These are phyloP conservation scores for Termitomyces sp. DNA, from an alignment of 1,284 basidiomycete genomes.

Conservation along the genomic window DNA sequence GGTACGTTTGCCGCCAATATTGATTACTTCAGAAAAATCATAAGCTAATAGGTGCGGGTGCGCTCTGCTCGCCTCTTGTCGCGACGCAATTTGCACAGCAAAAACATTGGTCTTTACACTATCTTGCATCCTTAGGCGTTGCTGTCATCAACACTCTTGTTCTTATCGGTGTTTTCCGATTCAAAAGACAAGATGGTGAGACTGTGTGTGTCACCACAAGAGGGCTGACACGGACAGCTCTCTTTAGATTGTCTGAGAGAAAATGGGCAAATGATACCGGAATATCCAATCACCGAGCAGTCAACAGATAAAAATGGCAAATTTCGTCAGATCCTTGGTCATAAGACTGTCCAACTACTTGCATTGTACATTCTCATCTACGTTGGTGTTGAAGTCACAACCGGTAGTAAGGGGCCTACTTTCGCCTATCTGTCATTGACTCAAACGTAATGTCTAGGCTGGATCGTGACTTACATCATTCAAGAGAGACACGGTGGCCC, in stretches of 20 bases:
- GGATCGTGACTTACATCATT: constrained; percentile 60
- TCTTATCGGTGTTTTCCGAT: constrained; percentile 47
- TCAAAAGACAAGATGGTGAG: constrained; percentile 45
- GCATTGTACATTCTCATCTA: constrained; percentile 64
- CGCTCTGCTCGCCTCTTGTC: constrained; percentile 53
- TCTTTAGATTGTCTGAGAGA: constrained; percentile 34
- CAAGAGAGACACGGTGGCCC: constrained; percentile 41
- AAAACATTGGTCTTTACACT: constrained; percentile 59
- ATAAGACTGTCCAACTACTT: constrained; percentile 50
- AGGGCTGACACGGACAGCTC: not conserved
- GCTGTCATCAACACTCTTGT: constrained; percentile 40
- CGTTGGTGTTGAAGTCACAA: constrained; percentile 63
- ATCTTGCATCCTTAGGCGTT: constrained; percentile 54
- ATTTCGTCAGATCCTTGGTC: constrained; percentile 52
- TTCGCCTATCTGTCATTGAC: not conserved
- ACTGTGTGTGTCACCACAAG: not conserved
- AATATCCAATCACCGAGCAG: constrained; percentile 26
- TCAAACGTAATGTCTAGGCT: constrained; percentile 30
- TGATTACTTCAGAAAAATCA: not conserved
- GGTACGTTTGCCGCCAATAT: constrained; percentile 34
- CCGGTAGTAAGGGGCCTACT: constrained; percentile 41
- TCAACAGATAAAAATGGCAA: constrained; percentile 20
- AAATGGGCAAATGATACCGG: constrained; percentile 34
- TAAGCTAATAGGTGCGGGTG: constrained; percentile 45
- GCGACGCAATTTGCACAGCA: constrained; percentile 58